These are phyloP conservation scores for Desmodesmus armatus DNA, from an alignment of 139 green algal species.

Conservation along the genomic window DNA sequence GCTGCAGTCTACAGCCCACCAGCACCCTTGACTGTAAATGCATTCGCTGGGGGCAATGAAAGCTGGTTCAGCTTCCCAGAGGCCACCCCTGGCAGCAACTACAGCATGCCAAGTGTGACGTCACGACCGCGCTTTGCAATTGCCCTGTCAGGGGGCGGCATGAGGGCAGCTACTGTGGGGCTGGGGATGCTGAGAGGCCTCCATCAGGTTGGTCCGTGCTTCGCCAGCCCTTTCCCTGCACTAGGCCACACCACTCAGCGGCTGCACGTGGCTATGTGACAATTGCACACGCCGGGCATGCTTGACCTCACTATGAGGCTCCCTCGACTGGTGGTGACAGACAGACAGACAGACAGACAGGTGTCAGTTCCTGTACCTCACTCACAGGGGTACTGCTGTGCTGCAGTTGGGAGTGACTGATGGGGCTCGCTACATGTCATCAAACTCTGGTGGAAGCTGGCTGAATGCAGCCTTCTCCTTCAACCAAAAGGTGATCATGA, in stretches of 20 bases:
- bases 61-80: constrained; percentile 39
- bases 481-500: background rate
- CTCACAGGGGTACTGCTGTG: too few relatives aligned
- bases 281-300: too few relatives aligned
- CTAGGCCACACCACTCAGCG: background rate
- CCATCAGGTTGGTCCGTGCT: constrained; percentile 14
- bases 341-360: too few relatives aligned
- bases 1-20: background rate
- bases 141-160: constrained; percentile 50
- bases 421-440: constrained; percentile 37
- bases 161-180: constrained; percentile 34
- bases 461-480: constrained; percentile 48
- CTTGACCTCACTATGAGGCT: too few relatives aligned
- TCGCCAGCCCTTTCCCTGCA: background rate
- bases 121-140: constrained; percentile 43
- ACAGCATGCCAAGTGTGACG: constrained; percentile 35
- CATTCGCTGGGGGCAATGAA: constrained; percentile 11
- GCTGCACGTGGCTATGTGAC: too few relatives aligned
- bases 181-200: constrained; percentile 41
- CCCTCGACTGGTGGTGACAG: too few relatives aligned
- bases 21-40: background rate
- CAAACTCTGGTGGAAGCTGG: constrained; percentile 52
- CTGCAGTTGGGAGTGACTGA: too few relatives aligned
- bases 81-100: constrained; percentile 14
- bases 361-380: too few relatives aligned